Evolutionary conservation across 192 early-diverging fungal genomes (phyloP), one percentile per base, ranked within the genome.

Genomic region (Spizellomyces punctatus): DNA sequence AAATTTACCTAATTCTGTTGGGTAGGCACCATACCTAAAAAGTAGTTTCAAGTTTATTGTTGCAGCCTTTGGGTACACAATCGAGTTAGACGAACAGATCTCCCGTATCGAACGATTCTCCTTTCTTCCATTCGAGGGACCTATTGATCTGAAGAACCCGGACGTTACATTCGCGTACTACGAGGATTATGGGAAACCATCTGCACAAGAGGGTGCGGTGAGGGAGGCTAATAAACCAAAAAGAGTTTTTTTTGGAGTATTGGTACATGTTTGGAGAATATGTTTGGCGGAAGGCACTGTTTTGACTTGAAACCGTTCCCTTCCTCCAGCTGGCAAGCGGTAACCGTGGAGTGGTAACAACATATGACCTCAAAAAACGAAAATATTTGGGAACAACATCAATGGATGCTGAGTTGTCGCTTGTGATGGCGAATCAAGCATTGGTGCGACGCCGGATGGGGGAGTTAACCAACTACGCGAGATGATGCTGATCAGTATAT

Each of bases 401-500:
- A 41, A 99, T 99, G 97, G 97, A 99, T 76, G 95, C 97, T 8
- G 95, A 99, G 79, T 81, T 99, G 52, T 98, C 96, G 1, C 79
- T 99, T 43, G 84, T 99, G 46, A 97, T 96, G 95, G 93, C 95
- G 4, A 99, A 99, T 68, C 91, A 93, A 77, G 97, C 93, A 8
- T 77, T 95, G 58, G 94, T 92, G 16, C 27, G 27, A 36, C 27
- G 27, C 27, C 3, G 27, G 1, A 36, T 66, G 84, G 9, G 9
- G 59, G 52, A 55, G 16, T 55, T 19, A 16, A 55, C 52, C 16
- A 0, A 55, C 52, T 19, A 3, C 52, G 52, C 52, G 52, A n/a
- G 52, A 55, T 19, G 52, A 55, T 19, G 0, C 19, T 19, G 3
- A 48, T 55, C 86, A 85, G 89, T 81, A 42, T 3, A 36, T 36